Evolutionary conservation across 1,284 basidiomycete species (phyloP).

Genomic region (Cystobasidium pallidum): DNA sequence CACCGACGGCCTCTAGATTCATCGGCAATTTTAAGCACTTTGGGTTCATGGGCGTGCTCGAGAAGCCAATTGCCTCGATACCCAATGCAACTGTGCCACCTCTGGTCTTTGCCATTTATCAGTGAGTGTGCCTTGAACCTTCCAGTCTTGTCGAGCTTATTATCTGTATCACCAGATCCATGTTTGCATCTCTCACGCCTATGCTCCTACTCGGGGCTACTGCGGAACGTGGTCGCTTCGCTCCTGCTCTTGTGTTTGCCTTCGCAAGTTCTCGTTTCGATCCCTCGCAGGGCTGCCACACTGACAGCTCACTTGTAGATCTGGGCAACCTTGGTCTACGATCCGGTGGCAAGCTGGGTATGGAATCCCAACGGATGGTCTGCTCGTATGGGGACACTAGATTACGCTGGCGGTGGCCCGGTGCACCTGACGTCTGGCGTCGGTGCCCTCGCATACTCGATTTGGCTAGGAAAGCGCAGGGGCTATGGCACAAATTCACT

Average conservation of each 20-base stretch:
- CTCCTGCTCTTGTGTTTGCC: slow-evolving; percentile 83
- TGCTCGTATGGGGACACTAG: slow-evolving; percentile 54
- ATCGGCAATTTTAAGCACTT: slow-evolving; percentile 72
- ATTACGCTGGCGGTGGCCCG: slow-evolving; percentile 59
- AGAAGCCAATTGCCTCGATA: too few species aligned
- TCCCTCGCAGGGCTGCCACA: too few species aligned
- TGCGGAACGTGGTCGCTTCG: slow-evolving; percentile 82
- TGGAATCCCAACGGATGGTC: slow-evolving; percentile 46
- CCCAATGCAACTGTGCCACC: slow-evolving; percentile 64
- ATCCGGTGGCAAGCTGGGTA: slow-evolving; percentile 50
- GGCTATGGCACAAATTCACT: slow-evolving; percentile 58
- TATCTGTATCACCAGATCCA: slow-evolving; percentile 60
- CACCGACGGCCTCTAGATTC: slow-evolving; percentile 62
- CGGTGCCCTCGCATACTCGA: slow-evolving; percentile 52
- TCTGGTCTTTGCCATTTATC: slow-evolving; percentile 80
- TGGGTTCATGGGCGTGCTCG: slow-evolving; percentile 65
- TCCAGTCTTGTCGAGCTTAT: not conserved
- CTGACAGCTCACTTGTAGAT: slow-evolving; percentile 9
- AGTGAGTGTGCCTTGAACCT: slow-evolving; percentile 54
- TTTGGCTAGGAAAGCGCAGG: slow-evolving; percentile 57
- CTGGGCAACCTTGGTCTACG: slow-evolving; percentile 50
- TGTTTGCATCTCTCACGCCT: slow-evolving; percentile 70
- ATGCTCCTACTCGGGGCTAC: slow-evolving; percentile 75
- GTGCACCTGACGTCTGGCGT: slow-evolving; percentile 58
- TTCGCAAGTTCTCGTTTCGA: slow-evolving; percentile 63